Evolutionary conservation across 139 green algal species (phyloP), one percentile per base, ranked within the genome.

Genomic region (Yamagishiella unicocca): DNA sequence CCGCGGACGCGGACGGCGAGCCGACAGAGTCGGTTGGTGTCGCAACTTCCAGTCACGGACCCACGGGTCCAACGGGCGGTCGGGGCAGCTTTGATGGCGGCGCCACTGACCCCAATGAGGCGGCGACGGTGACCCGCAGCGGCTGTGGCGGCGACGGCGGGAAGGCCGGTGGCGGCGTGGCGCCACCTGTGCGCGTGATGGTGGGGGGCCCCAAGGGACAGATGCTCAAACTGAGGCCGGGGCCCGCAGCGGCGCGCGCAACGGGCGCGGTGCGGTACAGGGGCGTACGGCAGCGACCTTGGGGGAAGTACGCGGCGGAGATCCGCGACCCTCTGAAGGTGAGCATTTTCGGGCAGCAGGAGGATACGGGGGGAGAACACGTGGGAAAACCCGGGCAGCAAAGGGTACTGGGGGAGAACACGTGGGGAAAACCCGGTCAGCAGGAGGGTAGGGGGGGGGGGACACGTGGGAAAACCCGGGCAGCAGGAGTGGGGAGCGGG

Each of bases 251-350:
- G 45, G 70, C 76, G 40, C 58, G 73, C 46, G 50, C 74, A 17
- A 84, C 54, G 61, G 88, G 80, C 29, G 93, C 92, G 72, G 96
- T 96, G 85, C 94, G 93, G n/a, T 99, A 97, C 89, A 87, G 97
- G 21, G 92, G 92, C 5, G 91, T 95, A 54, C 78, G 92, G 37
- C 90, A 92, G 64, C 87, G 92, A 45, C 90, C 92, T 0, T 95
- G 91, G 92, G 92, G 92, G 61, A 95, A 95, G 84, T 94, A 84
- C 42, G 91, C 90, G 21, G 91, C 92, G 4, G 91, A 93, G 81
- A 93, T 94, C 42, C 66, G 91, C 19, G 93, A 94, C 80, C 91
- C 88, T 2, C 54, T 71, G 8, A 76, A 95, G 27, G 96, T 97
- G 1, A 62, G 88, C 80, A 31, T 82, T 29, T n/a, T 12, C n/a